Evolutionary conservation across 345 rosid genomes (phyloP).

Genomic region (Noccaea bulbosa): DNA sequence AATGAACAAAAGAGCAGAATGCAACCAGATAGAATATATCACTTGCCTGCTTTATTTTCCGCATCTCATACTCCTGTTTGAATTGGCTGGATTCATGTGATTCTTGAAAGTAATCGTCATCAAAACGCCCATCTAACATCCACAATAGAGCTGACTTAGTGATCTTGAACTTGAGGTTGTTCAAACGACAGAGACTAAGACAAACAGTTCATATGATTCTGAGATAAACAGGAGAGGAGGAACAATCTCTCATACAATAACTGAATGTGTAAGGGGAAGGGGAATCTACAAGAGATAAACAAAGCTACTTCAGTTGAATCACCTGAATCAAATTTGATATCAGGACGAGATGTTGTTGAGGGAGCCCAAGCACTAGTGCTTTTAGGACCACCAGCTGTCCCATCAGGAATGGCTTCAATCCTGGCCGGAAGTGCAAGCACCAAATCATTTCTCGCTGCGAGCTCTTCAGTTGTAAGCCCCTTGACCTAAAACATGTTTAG

Average conservation of each 20-base stretch:
- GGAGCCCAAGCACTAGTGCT: slow-evolving; percentile 73
- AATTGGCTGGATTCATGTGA: slow-evolving; percentile 75
- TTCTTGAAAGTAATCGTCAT: slow-evolving; percentile 87
- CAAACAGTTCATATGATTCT: background rate
- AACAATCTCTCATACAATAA: background rate
- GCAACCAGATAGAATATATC: slow-evolving; percentile 3
- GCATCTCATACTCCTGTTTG: slow-evolving; percentile 96
- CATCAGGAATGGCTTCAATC: slow-evolving; percentile 95
- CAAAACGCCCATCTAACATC: slow-evolving; percentile 72
- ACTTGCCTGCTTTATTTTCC: slow-evolving; percentile 82
- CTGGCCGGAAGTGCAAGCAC: slow-evolving; percentile 91
- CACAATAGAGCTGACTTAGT: slow-evolving; percentile 33
- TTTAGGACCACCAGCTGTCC: slow-evolving; percentile 82
- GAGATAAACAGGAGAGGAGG: slow-evolving; percentile 6
- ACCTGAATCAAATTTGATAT: slow-evolving; percentile 97
- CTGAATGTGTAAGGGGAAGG: background rate
- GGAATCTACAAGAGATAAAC: slow-evolving; percentile 15
- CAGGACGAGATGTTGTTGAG: slow-evolving; percentile 77
- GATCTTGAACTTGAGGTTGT: slow-evolving; percentile 35
- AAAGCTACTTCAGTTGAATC: slow-evolving; percentile 31
- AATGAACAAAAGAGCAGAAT: background rate
- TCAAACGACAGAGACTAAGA: background rate
- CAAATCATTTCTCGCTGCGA: slow-evolving; percentile 85
- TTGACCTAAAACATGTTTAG: slow-evolving; percentile 58
- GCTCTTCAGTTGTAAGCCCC: slow-evolving; percentile 89